Evolutionary conservation across 768 basidiomycete species (phyloP), one percentile per base, ranked within the genome.

Genomic region (Hygrophoropsis aurantiaca): DNA sequence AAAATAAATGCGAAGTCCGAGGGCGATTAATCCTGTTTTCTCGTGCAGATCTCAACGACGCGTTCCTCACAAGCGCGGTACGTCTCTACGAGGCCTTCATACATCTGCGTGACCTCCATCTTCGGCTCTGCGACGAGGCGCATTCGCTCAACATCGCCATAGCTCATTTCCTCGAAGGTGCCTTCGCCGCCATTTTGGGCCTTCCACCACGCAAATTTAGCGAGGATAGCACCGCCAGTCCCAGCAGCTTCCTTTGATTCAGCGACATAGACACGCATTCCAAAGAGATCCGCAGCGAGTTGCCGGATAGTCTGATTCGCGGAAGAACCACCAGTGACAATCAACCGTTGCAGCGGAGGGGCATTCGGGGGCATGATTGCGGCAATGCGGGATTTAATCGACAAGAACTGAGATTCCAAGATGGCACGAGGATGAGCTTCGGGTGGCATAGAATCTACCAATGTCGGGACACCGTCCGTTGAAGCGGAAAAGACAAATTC

Each of bases 341-440:
- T 81, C 36, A 92, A 77, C 25, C 87, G 75, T 34, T 77, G 79
- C 36, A 90, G 70, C 3, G 57, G 48, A 4, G 70, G 67, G 2
- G 80, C 72, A 53, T 79, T 67, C 11, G 73, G 65, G 0, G 85
- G 82, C 6, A 90, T 70, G 56, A 92, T 87, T 7, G 78, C 80
- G 4, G 73, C 71, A 24, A 91, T 79, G 37, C 90, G 79, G 15
- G 83, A 81, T 41, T 79, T 76, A 66, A 93, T 90, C 18, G 87
- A 88, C 46, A 94, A 70, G 57, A 94, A 80, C 60, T 94, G 91
- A 1, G 88, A 88, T 62, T 92, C 89, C 48, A 94, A 69, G 49
- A 94, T 85, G 13, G 86, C 84, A 21, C 87, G 82, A 15, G 88
- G 79, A 58, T 90, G 84, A 1, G 77, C 71, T 13, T 63, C 52